Evolutionary conservation across 2,329 filamentous ascomycete genomes (phyloP).

Genomic region (Alternaria burnsii): DNA sequence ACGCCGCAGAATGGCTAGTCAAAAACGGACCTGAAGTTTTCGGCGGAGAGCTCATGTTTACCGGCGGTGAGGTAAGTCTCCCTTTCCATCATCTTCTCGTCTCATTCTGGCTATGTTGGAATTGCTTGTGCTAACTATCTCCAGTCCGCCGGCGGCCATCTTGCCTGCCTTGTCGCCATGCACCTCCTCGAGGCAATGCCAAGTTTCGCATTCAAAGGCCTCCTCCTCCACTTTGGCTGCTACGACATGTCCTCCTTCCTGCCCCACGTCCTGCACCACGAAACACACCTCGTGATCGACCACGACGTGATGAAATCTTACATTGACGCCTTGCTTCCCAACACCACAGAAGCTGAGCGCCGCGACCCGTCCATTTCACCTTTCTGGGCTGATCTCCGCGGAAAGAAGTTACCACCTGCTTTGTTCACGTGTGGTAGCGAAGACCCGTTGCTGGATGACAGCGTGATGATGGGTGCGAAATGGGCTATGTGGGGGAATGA

Average conservation of each 20-base stretch:
- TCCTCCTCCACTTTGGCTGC: slow-evolving; percentile 63
- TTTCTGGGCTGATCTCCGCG: slow-evolving; percentile 57
- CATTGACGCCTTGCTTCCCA: slow-evolving; percentile 57
- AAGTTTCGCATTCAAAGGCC: slow-evolving; percentile 56
- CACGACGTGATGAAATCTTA: slow-evolving; percentile 58
- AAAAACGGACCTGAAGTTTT: slow-evolving; percentile 56
- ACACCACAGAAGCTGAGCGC: slow-evolving; percentile 52
- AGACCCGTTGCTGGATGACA: slow-evolving; percentile 63
- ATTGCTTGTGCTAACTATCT: not conserved
- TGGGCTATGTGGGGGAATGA: slow-evolving; percentile 63
- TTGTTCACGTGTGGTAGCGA: slow-evolving; percentile 65
- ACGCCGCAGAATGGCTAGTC: slow-evolving; percentile 63
- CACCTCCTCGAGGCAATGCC: slow-evolving; percentile 54
- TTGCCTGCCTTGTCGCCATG: slow-evolving; percentile 58
- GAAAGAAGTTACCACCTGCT: slow-evolving; percentile 58
- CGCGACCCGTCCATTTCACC: slow-evolving; percentile 59
- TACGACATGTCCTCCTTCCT: slow-evolving; percentile 60
- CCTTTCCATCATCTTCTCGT: slow-evolving; percentile 6
- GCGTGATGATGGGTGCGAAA: slow-evolving; percentile 62
- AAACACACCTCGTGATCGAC: slow-evolving; percentile 56
- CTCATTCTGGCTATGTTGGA: not conserved
- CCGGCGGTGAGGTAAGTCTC: slow-evolving; percentile 50
- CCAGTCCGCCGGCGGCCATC: slow-evolving; percentile 62
- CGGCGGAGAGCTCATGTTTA: slow-evolving; percentile 55
- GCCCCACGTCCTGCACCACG: slow-evolving; percentile 51